phyloP scores from a whole-genome alignment of 306 rosid species.

The Mimosa bimucronata region DNA sequence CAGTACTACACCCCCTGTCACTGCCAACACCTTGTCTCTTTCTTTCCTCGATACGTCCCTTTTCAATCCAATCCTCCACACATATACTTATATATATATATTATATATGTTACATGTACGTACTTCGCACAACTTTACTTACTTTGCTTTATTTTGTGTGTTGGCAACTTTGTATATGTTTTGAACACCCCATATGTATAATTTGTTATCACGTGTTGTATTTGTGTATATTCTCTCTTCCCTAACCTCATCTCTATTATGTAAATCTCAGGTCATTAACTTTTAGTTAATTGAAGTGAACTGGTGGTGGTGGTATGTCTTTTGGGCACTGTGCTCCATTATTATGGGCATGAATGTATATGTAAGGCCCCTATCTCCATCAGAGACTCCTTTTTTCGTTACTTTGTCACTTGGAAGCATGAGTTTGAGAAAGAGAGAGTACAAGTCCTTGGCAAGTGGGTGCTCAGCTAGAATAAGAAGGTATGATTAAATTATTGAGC shows the following conservation, averaged over 20 bases:
- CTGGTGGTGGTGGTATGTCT: background rate
- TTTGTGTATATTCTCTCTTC: background rate
- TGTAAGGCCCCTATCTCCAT: constrained; percentile 12
- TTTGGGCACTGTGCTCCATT: constrained; percentile 26
- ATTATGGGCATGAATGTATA: background rate
- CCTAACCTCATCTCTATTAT: background rate
- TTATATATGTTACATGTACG: background rate
- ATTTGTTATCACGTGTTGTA: constrained; percentile 32
- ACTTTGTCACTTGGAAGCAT: constrained; percentile 26
- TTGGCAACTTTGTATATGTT: background rate
- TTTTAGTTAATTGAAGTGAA: constrained; percentile 26
- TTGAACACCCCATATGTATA: constrained; percentile 19
- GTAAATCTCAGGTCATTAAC: constrained; percentile 21
- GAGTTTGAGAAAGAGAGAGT: constrained; percentile 8
- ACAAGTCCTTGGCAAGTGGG: constrained; percentile 1
- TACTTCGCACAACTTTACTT: background rate
- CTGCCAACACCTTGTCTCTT: constrained; percentile 59
- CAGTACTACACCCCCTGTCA: constrained; percentile 43
- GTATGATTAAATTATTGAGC: constrained; percentile 12
- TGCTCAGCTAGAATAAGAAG: constrained; percentile 15
- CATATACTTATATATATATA: background rate
- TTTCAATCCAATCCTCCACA: constrained; percentile 40
- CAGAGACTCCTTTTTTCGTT: background rate
- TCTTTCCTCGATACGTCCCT: constrained; percentile 63
- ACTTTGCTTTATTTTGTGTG: background rate